Base-by-base conservation (phyloP, 2,329 filamentous ascomycete species). In the Teratosphaeriaceae sp. region DNA sequence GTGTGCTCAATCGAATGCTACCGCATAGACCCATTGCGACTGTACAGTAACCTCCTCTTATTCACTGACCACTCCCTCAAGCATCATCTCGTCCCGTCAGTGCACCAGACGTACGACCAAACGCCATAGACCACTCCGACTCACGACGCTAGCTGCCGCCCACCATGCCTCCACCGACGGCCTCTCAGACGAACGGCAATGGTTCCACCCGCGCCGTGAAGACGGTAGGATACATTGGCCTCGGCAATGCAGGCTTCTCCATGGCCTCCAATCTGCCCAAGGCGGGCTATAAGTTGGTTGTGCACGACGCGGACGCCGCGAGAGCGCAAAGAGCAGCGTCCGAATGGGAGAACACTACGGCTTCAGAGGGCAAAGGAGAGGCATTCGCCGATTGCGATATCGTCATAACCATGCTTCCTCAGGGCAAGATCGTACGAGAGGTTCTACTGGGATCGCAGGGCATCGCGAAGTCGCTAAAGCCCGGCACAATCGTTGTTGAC, bases 391-490 rank as follows among this genome's bases (percentile, higher is more conserved):
- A 61, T 21, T 59, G 55, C 45, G 54, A 63, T 44, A 48, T 63
- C 8, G 54, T 64, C n/a, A 45, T 64, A 9, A 63, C 61, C 1
- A 64, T 64, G 61, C 52, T 64, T 0, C 61, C 60, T 1, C 56
- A 64, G 42, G 61, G 60, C n/a, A 62, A 62, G 41, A 51, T 62
- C 30, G 61, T 63, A 7, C 46, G 56, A 43, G 56, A 59, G 26
- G 61, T 62, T 2, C 36, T 63, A 8, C 43, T 63, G 1, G 55
- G 56, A n/a, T 43, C 49, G n/a, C 46, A 57, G 15, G 56, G 55
- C 15, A 58, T 62, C 18, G 60, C 58, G 2, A 45, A 48, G 22
- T 49, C 45, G 5, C 43, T 64, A 43, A 61, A 59, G 36, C 46
- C 49, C n/a, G 52, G 63, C 23, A 61, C 57, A 9, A 58, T 61